Conservation (phyloP, 2,329 filamentous ascomycete genomes). For the Didymella pomorum region DNA sequence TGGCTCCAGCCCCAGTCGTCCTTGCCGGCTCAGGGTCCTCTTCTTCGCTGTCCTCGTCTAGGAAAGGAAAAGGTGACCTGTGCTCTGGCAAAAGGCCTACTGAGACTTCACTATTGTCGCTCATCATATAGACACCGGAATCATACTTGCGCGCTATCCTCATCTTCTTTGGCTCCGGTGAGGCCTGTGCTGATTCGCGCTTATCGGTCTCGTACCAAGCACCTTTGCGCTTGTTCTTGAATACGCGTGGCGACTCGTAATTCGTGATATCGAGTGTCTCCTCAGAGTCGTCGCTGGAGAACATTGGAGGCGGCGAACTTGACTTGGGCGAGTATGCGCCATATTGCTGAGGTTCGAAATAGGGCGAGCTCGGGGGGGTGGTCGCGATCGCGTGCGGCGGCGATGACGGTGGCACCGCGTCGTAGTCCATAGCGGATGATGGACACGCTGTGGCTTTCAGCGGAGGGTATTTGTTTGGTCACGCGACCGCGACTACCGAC, state of each 20-base stretch:
- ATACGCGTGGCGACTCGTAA: slow-evolving; percentile 43
- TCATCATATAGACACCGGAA: slow-evolving; percentile 44
- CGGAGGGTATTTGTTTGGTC: not conserved
- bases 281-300: slow-evolving; percentile 45
- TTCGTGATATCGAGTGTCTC: slow-evolving; percentile 42
- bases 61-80: slow-evolving; percentile 26
- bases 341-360: slow-evolving; percentile 30
- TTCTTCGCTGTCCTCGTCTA: slow-evolving; percentile 8
- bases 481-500: slow-evolving; percentile 13
- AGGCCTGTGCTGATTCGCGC: slow-evolving; percentile 25
- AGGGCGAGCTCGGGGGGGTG: slow-evolving; percentile 36
- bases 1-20: slow-evolving; percentile 8
- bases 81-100: slow-evolving; percentile 25
- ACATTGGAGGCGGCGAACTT: slow-evolving; percentile 43
- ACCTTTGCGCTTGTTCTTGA: slow-evolving; percentile 46
- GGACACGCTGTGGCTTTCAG: not conserved
- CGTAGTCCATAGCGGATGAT: slow-evolving; percentile 31
- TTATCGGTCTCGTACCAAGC: slow-evolving; percentile 40
- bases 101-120: slow-evolving; percentile 35
- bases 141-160: slow-evolving; percentile 44
- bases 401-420: slow-evolving; percentile 34
- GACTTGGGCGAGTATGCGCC: slow-evolving; percentile 39
- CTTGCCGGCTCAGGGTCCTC: slow-evolving; percentile 16
- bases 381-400: slow-evolving; percentile 34
- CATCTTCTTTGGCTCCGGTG: slow-evolving; percentile 35